Evolutionary conservation across 768 basidiomycete genomes (phyloP), one percentile per base, ranked within the genome.

Genomic region (Rhodotorula paludigena): DNA sequence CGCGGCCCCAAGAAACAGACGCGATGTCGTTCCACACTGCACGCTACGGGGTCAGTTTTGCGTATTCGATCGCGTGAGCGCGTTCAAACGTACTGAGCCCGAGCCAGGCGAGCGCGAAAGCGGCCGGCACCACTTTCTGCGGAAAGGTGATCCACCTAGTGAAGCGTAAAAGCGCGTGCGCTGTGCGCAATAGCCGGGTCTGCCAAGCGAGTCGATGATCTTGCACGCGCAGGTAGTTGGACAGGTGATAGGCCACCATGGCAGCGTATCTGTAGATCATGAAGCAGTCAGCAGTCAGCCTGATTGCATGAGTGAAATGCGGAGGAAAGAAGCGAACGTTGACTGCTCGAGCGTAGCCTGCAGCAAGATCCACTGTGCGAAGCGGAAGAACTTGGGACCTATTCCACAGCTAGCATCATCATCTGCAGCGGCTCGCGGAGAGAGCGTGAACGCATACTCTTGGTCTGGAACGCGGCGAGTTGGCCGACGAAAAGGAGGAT

Each of bases 1-100:
- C 51, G 39, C 57, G 44, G 1, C 69, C 69, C 57, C 57, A 56
- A 0, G 48, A n/a, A 3, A 35, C 15, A 18, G 32, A 25, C 39
- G 60, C 58, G 30, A 71, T 48, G 5, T 63, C 61, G 44, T 33
- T 41, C 69, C 69, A 70, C 69, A 70, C 63, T 62, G 36, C 18
- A 21, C 25, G 18, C 33, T 15, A 39, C 7, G 49, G 32, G n/a
- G 21, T n/a, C n/a, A n/a, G n/a, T n/a, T n/a, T n/a, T n/a, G n/a
- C n/a, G n/a, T n/a, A n/a, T n/a, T n/a, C n/a, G n/a, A n/a, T n/a
- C n/a, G n/a, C n/a, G n/a, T n/a, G 49, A 12, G 25, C 23, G 20
- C 9, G 45, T 12, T 47, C 23, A 36, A 18, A 54, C 68, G 36
- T 35, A 69, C 63, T 69, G n/a, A 30, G 36, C 0, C 25, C 63